Evolutionary conservation across 2,329 filamentous ascomycete species (phyloP), one percentile per base, ranked within the genome.

Genomic region (Laburnicola sp.): DNA sequence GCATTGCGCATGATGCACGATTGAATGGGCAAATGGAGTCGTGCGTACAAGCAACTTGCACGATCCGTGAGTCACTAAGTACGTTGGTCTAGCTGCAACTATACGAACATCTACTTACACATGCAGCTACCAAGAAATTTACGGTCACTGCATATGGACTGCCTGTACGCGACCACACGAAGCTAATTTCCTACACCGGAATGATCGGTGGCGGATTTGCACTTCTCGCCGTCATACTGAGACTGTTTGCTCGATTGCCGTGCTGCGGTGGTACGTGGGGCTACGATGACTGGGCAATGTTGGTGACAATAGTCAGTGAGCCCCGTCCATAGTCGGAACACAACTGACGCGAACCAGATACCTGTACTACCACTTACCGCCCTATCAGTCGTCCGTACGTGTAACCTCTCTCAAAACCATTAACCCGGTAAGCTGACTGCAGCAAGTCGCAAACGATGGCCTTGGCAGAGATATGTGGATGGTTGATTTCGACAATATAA

Each of bases 391-490:
- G 36, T 54, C 6, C 47, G 47, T 54, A 48, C 47, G 50, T 57
- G 25, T 9, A 8, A 2, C 11, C 11, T 8, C 6, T 7, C 30
- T 32, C 7, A 32, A 32, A n/a, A 32, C 2, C 30, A 32, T 32
- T 32, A 16, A 16, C 16, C 16, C 30, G 22, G 10, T 39, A 10
- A 6, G 5, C 36, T 39, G 6, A 6, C 36, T 16, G 22, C 6
- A 2, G 22, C 10, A 16, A 59, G 50, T 63, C 22, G 56, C 59
- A 39, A 59, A 68, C 27, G 71, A 77, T 41, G 81, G 80, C 0
- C 62, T 82, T 5, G 78, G 80, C 1, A 74, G 65, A 16, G 80
- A 83, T 49, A 73, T 82, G 26, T 83, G 79, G 80, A 77, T 76
- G 0, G 54, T 83, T 2, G 57, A 69, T 0, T 63, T 71, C 1